A percentile compares a stretch with the other conserved stretches of the same genome.
Conservation (phyloP, 2,329 filamentous ascomycete genomes). For the Ophioceras dolichostomum region DNA sequence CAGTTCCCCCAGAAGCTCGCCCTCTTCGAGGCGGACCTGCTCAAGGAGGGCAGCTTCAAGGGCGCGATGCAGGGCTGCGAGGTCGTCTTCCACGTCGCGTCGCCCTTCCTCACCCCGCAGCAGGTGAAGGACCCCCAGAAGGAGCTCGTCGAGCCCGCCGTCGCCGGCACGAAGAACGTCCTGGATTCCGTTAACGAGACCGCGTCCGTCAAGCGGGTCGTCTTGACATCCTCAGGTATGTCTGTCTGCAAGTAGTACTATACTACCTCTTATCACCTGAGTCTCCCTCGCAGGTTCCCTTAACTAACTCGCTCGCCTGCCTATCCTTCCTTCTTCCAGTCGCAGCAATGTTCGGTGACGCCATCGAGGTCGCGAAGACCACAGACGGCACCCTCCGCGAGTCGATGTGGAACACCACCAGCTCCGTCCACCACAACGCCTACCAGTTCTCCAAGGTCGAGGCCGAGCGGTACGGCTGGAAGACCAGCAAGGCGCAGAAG, state of each 20-base stretch:
- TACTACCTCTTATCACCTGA: too few species aligned
- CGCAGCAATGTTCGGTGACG: constrained; percentile 14
- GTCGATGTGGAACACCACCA: constrained; percentile 13
- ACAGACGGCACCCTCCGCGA: constrained; percentile 10
- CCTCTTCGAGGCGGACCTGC: constrained; percentile 17
- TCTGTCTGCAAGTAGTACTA: too few species aligned
- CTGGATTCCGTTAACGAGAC: constrained; percentile 9
- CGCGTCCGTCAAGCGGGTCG: constrained; percentile 12
- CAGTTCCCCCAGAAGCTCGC: constrained; percentile 7
- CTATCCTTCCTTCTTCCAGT: too few species aligned
- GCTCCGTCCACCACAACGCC: constrained; percentile 12
- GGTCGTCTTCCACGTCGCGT: constrained; percentile 20
- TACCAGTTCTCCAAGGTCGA: constrained; percentile 16
- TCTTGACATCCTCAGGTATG: constrained; percentile 12
- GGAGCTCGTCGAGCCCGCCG: constrained; percentile 14
- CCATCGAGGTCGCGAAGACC: constrained; percentile 11
- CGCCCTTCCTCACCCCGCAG: constrained; percentile 17
- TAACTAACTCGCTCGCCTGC: too few species aligned
- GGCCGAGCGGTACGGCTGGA: constrained; percentile 16
- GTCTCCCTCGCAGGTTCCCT: too few species aligned
- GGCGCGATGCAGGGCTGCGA: constrained; percentile 14
- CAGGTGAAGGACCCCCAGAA: constrained; percentile 13
- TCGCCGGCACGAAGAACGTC: constrained; percentile 13
- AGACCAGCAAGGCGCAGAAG: constrained; percentile 8
- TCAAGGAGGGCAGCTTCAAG: constrained; percentile 15